phyloP scores from a whole-genome alignment of 106 monocot species.

The Chionographis japonica region DNA sequence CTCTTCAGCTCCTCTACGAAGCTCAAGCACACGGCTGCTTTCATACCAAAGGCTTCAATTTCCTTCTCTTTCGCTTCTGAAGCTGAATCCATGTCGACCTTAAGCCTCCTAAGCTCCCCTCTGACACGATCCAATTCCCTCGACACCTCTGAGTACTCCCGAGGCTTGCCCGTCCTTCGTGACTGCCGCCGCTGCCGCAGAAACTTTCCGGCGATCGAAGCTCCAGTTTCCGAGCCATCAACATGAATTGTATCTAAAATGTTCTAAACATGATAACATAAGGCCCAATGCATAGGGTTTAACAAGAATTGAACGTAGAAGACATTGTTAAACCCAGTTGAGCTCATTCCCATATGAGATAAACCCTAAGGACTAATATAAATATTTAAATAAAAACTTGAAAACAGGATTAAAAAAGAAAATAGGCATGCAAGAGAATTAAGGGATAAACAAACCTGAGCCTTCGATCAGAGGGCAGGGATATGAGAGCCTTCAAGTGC shows the following conservation, averaged over 20 bases:
- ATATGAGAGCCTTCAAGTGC: too few relatives aligned
- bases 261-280: neutral
- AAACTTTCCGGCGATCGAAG: neutral
- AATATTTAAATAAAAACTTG: too few relatives aligned
- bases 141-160: conserved; percentile 6
- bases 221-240: conserved; percentile 6
- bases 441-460: too few relatives aligned
- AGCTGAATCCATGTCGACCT: conserved; percentile 17
- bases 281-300: neutral
- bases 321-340: too few relatives aligned
- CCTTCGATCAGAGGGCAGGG: too few relatives aligned
- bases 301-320: too few relatives aligned
- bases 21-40: neutral
- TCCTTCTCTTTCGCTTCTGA: conserved; percentile 17
- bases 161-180: too few relatives aligned
- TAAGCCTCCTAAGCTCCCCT: conserved; percentile 18
- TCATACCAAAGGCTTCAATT: neutral
- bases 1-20: conserved; percentile 17
- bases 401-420: too few relatives aligned
- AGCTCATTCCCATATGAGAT: too few relatives aligned
- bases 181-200: too few relatives aligned
- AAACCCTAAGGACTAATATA: too few relatives aligned
- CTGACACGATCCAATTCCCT: conserved; percentile 14
- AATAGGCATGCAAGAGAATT: too few relatives aligned
- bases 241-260: conserved; percentile 4